Conservation (phyloP, 2,329 filamentous ascomycete genomes). For the Monilinia aucupariae region DNA sequence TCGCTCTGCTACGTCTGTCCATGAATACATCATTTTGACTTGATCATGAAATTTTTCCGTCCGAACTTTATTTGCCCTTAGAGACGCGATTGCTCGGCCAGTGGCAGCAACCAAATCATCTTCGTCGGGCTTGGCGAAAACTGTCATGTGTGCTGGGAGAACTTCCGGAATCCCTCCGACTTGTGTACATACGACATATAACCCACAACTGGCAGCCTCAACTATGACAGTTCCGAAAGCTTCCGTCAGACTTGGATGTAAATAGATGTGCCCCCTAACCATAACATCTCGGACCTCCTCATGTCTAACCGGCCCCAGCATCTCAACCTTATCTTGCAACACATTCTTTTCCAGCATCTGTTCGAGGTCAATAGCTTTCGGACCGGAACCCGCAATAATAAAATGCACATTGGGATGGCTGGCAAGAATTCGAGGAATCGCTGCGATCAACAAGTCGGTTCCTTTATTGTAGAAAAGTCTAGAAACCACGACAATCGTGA, state of each 20-base stretch:
- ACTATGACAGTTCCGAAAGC: constrained; percentile 98
- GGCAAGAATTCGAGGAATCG: constrained; percentile 86
- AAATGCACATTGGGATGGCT: constrained; percentile 90
- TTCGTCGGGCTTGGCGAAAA: constrained; percentile 94
- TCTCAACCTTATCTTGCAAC: constrained; percentile 85
- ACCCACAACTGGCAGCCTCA: constrained; percentile 88
- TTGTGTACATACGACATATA: constrained; percentile 94
- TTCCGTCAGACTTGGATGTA: constrained; percentile 91
- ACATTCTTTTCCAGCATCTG: constrained; percentile 97
- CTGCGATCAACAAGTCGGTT: constrained; percentile 92
- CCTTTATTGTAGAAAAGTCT: constrained; percentile 99
- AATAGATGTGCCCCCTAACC: constrained; percentile 92
- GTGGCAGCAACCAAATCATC: constrained; percentile 90
- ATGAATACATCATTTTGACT: constrained; percentile 97
- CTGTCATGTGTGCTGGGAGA: constrained; percentile 91
- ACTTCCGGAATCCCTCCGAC: constrained; percentile 97
- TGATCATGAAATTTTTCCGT: constrained; percentile 95
- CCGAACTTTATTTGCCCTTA: constrained; percentile 79
- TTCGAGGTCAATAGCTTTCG: constrained; percentile 94
- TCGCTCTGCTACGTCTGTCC: constrained; percentile 89
- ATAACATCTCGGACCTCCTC: constrained; percentile 97
- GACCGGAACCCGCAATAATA: constrained; percentile 91
- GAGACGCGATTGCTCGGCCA: constrained; percentile 76
- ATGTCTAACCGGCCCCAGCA: constrained; percentile 87
- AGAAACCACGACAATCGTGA: constrained; percentile 95